Conservation (phyloP, 768 basidiomycete species). For the Russula sp. region DNA sequence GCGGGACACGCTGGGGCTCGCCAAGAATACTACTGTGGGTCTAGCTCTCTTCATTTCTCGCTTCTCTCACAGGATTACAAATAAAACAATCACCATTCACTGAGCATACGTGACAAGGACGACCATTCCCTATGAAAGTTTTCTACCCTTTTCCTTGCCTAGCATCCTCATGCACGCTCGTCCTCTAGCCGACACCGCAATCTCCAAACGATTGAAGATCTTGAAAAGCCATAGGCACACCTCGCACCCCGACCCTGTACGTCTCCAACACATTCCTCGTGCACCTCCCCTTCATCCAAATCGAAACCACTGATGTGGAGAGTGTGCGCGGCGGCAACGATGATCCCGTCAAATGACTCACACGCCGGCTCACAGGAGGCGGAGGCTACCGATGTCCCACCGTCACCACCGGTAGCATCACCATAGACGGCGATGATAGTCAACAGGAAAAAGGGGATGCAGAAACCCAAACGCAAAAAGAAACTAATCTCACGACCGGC, state of each 20-base stretch:
- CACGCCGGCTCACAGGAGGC: conserved; percentile 1
- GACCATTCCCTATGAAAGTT: too few species aligned
- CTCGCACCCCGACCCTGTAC: conserved; percentile 23
- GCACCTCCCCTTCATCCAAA: too few species aligned
- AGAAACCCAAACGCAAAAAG: background rate
- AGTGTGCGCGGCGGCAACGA: too few species aligned
- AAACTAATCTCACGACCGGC: background rate
- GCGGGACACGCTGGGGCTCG: conserved; percentile 68
- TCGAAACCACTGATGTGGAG: too few species aligned
- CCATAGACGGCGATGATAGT: background rate
- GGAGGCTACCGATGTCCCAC: conserved; percentile 21
- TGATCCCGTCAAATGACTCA: too few species aligned
- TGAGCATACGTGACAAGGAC: too few species aligned
- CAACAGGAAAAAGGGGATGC: too few species aligned
- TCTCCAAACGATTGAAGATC: conserved; percentile 74
- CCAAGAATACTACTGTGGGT: conserved; percentile 55
- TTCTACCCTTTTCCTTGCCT: too few species aligned
- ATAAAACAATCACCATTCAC: background rate
- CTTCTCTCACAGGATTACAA: background rate
- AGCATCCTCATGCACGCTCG: too few species aligned
- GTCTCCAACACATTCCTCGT: too few species aligned
- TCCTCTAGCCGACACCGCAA: too few species aligned
- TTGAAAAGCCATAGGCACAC: conserved; percentile 55
- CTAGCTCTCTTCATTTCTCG: background rate
- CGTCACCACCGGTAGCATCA: background rate